phyloP scores from a whole-genome alignment of 768 basidiomycete species.

The Boletus edulis region DNA sequence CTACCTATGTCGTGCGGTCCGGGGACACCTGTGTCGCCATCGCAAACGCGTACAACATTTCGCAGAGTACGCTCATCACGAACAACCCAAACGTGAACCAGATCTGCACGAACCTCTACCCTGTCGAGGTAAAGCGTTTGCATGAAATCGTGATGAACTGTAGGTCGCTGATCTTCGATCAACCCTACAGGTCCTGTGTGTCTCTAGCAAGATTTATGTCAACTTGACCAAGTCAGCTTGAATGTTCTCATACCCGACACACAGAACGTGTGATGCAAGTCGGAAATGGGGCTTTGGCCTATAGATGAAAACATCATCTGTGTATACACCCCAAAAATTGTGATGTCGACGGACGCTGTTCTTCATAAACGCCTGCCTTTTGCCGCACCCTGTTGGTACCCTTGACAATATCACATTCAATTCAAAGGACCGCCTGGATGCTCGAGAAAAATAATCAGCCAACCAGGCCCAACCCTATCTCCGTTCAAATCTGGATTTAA shows the following conservation, averaged over 20 bases:
- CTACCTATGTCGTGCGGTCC: constrained; percentile 41
- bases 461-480: no score
- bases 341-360: not conserved
- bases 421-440: no score
- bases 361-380: not conserved
- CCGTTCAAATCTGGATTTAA: no score
- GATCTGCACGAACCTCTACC: constrained; percentile 53
- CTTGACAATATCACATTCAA: no score
- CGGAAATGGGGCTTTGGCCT: not conserved
- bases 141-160: not conserved
- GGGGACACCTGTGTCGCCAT: constrained; percentile 55
- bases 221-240: constrained; percentile 12
- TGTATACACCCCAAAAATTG: not conserved
- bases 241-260: not conserved
- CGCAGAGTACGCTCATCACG: constrained; percentile 42
- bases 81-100: constrained; percentile 67
- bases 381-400: no score
- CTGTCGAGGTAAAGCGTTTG: constrained; percentile 47
- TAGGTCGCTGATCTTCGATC: not conserved
- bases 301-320: not conserved
- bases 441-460: no score
- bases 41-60: constrained; percentile 39
- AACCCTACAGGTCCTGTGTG: constrained; percentile 25
- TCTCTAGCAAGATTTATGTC: constrained; percentile 23
- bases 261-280: not conserved